Evolutionary conservation across 768 basidiomycete genomes (phyloP).

Genomic region (Leccinellum albellum): DNA sequence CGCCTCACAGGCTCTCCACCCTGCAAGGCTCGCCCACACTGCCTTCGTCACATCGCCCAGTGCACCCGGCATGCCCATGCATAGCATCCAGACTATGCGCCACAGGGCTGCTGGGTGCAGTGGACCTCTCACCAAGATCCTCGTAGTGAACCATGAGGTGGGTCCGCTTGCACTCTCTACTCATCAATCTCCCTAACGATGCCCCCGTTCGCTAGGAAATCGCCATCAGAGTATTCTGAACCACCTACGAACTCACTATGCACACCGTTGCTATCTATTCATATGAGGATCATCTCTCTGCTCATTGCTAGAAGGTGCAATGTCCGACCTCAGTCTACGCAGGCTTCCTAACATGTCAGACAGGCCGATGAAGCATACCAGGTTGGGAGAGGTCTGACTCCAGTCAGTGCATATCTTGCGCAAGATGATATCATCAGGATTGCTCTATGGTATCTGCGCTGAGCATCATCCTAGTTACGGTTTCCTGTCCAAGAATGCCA

Average conservation of each 20-base stretch:
- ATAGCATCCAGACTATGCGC: slow-evolving; percentile 88
- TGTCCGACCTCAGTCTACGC: slow-evolving; percentile 37
- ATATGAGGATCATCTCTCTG: slow-evolving; percentile 91
- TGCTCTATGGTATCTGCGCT: slow-evolving; percentile 46
- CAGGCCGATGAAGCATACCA: slow-evolving; percentile 98
- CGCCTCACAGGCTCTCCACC: slow-evolving; percentile 49
- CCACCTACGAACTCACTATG: slow-evolving; percentile 98
- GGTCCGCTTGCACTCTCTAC: slow-evolving; percentile 28
- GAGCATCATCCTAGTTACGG: slow-evolving; percentile 64
- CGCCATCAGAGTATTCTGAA: slow-evolving; percentile 97
- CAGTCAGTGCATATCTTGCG: slow-evolving; percentile 94
- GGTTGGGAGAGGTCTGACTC: slow-evolving; percentile 94
- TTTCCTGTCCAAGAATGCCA: slow-evolving; percentile 95
- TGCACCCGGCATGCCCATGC: slow-evolving; percentile 79
- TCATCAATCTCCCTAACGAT: slow-evolving; percentile 3
- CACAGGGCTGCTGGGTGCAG: slow-evolving; percentile 87
- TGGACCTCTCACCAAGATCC: slow-evolving; percentile 86
- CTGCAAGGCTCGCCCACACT: slow-evolving; percentile 68
- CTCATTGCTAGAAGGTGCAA: slow-evolving; percentile 92
- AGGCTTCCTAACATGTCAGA: slow-evolving; percentile 7
- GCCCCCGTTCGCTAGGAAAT: slow-evolving; percentile 69
- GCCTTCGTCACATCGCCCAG: slow-evolving; percentile 73
- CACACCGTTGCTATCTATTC: slow-evolving; percentile 99
- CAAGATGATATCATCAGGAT: slow-evolving; percentile 97
- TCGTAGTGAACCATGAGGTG: slow-evolving; percentile 91